Evolutionary conservation across 192 early-diverging fungal species (phyloP).

Genomic region (Linnemannia schmuckeri): DNA sequence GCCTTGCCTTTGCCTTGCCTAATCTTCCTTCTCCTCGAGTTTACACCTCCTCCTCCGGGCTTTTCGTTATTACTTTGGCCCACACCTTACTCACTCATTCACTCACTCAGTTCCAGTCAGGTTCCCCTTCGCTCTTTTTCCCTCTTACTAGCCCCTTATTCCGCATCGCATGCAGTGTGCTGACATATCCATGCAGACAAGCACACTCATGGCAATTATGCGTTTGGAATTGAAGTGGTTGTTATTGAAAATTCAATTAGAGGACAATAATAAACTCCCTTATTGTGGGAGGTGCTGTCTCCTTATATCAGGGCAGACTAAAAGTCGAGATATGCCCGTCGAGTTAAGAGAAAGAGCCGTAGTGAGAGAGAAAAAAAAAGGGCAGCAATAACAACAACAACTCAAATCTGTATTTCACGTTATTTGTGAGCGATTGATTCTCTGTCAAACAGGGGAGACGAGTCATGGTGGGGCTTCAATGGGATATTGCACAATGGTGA

Average conservation of each 20-base stretch:
- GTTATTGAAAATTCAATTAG: too few species aligned
- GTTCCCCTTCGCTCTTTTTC: too few species aligned
- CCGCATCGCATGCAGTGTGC: not conserved
- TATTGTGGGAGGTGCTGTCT: too few species aligned
- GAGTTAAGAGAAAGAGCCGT: not conserved
- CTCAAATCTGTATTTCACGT: too few species aligned
- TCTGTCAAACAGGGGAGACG: slow-evolving; percentile 9
- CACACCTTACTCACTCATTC: too few species aligned
- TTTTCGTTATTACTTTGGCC: too few species aligned
- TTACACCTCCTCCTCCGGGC: too few species aligned
- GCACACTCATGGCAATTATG: not conserved
- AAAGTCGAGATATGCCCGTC: not conserved
- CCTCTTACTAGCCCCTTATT: not conserved
- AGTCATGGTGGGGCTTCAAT: not conserved
- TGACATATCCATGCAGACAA: not conserved
- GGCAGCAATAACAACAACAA: not conserved
- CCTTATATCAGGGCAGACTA: not conserved
- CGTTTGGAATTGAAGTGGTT: too few species aligned
- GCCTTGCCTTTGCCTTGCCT: too few species aligned
- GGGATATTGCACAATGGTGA: not conserved
- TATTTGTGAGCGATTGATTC: not conserved
- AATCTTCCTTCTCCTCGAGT: too few species aligned
- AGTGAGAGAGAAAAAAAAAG: not conserved
- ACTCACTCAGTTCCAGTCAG: too few species aligned
- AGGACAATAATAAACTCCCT: too few species aligned